A percentile compares a stretch with the other conserved stretches of the same genome.
Conservation (phyloP, 2,329 filamentous ascomycete species). For the Xylaria sp. region DNA sequence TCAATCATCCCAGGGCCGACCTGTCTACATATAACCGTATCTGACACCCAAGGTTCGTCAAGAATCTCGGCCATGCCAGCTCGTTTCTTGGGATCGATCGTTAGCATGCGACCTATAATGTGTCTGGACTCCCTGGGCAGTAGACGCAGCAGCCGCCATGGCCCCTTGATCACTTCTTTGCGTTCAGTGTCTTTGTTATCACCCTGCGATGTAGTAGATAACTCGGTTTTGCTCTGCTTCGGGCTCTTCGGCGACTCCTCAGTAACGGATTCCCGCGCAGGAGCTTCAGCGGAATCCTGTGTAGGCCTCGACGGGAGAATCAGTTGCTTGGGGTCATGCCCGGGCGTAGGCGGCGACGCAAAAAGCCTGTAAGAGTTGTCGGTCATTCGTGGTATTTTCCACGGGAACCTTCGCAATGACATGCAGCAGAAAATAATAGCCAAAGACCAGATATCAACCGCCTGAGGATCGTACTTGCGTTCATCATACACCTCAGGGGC, state of each 20-base stretch:
- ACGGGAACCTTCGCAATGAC: slow-evolving; percentile 93
- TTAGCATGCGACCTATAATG: slow-evolving; percentile 92
- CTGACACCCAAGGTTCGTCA: slow-evolving; percentile 88
- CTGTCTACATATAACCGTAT: slow-evolving; percentile 85
- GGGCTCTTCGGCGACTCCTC: slow-evolving; percentile 51
- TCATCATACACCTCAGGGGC: slow-evolving; percentile 97
- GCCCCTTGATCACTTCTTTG: slow-evolving; percentile 87
- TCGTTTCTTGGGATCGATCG: slow-evolving; percentile 83
- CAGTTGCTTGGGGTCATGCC: slow-evolving; percentile 68
- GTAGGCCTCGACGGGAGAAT: slow-evolving; percentile 59
- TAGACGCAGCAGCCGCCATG: slow-evolving; percentile 87
- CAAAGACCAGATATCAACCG: slow-evolving; percentile 96
- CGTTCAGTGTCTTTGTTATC: slow-evolving; percentile 58
- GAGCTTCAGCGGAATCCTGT: slow-evolving; percentile 56
- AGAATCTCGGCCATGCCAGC: slow-evolving; percentile 89
- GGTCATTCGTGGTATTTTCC: slow-evolving; percentile 91
- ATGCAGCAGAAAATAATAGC: slow-evolving; percentile 99
- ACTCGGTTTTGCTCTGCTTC: slow-evolving; percentile 41
- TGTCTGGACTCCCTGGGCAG: slow-evolving; percentile 89
- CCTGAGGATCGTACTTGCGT: slow-evolving; percentile 91
- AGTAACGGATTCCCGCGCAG: slow-evolving; percentile 54
- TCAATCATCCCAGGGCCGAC: slow-evolving; percentile 75
- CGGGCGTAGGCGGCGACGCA: slow-evolving; percentile 83
- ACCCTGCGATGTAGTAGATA: slow-evolving; percentile 46
- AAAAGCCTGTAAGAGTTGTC: slow-evolving; percentile 98